Conservation (phyloP, 2,329 filamentous ascomycete genomes). For the Aspergillus brunneoviolaceus region DNA sequence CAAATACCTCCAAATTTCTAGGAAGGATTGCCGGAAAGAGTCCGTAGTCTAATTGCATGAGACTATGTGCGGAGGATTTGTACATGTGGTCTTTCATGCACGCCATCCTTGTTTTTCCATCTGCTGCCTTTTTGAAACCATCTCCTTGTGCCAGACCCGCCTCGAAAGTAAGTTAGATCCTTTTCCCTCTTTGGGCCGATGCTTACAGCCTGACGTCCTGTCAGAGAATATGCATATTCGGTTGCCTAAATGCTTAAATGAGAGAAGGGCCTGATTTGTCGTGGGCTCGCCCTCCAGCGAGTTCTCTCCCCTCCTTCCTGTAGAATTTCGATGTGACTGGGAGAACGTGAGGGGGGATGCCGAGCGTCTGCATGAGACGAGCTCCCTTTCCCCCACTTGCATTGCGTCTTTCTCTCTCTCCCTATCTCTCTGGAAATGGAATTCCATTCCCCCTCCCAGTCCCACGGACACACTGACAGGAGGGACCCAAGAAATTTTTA, state of each 20-base stretch:
- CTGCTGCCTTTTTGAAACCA: not conserved
- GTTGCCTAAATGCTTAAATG: not conserved
- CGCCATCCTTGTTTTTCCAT: not conserved
- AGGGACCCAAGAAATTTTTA: not conserved
- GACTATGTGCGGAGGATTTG: slow-evolving; percentile 3
- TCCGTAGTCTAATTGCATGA: not conserved
- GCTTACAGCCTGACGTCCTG: not conserved
- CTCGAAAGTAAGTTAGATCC: no score
- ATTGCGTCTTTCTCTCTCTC: not conserved
- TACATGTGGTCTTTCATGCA: slow-evolving; percentile 3
- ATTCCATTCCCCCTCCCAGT: not conserved
- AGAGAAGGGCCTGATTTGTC: not conserved
- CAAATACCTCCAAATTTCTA: not conserved
- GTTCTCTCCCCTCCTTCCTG: not conserved
- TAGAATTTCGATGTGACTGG: not conserved
- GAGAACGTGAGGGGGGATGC: not conserved
- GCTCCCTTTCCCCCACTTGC: not conserved
- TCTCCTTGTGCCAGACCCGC: no score
- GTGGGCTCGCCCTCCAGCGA: not conserved
- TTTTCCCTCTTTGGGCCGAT: not conserved
- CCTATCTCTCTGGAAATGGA: not conserved
- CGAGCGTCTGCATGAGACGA: not conserved
- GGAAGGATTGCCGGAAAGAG: not conserved
- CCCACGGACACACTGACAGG: not conserved
- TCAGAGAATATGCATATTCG: not conserved